Percentiles rank a stretch among this genome's conserved stretches.
Conservation (phyloP, 306 rosid genomes). For the Medicago ruthenica region DNA sequence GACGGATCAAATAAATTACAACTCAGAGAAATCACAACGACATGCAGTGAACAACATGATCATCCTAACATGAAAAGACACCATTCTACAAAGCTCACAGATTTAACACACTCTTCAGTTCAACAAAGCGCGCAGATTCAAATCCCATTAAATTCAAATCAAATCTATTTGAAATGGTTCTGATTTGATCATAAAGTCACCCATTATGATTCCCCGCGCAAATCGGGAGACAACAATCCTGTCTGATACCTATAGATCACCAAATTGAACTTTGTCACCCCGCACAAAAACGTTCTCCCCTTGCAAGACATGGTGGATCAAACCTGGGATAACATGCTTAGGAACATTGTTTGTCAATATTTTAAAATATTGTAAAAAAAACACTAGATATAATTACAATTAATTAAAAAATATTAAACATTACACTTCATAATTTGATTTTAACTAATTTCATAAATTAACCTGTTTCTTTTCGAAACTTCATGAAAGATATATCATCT, state of each 20-base stretch:
- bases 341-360: background rate
- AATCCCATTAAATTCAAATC: constrained; percentile 2
- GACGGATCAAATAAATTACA: constrained; percentile 2
- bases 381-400: background rate
- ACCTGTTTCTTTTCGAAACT: background rate
- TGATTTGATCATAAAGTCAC: background rate
- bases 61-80: background rate
- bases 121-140: background rate
- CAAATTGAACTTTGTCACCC: background rate
- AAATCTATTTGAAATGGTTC: background rate
- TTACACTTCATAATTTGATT: background rate
- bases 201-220: background rate
- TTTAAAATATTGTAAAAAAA: background rate
- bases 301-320: background rate
- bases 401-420: background rate
- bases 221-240: background rate
- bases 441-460: background rate
- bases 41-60: background rate
- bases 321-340: constrained; percentile 11
- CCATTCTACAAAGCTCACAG: background rate
- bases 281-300: background rate
- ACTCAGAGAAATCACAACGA: constrained; percentile 6
- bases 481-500: too few relatives aligned
- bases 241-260: background rate
- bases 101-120: background rate